phyloP scores from a whole-genome alignment of 1,284 basidiomycete species.

The Wolfiporia cocos region DNA sequence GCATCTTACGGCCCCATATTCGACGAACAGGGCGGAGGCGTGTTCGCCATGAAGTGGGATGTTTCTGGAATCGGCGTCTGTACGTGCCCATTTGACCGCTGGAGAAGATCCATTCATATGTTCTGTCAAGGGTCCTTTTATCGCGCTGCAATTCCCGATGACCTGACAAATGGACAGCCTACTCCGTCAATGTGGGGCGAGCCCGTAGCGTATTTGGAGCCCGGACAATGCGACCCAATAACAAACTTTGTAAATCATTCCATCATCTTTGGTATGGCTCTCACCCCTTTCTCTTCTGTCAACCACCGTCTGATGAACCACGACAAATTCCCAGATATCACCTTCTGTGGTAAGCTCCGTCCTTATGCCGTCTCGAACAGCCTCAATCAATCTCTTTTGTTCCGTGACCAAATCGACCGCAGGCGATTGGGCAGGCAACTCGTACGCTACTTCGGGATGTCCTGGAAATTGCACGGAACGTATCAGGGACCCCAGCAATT shows the following conservation, averaged over 20 bases:
- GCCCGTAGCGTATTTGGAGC: slow-evolving; percentile 55
- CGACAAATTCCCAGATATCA: slow-evolving; percentile 50
- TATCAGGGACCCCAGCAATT: slow-evolving; percentile 64
- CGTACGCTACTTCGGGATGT: slow-evolving; percentile 65
- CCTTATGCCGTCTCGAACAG: background rate
- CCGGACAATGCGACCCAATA: slow-evolving; percentile 52
- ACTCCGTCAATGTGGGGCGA: slow-evolving; percentile 55
- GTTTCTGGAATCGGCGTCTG: slow-evolving; percentile 66
- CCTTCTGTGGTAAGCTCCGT: slow-evolving; percentile 58
- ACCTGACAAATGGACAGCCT: slow-evolving; percentile 51
- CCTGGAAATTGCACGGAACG: slow-evolving; percentile 65
- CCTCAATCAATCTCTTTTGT: slow-evolving; percentile 1
- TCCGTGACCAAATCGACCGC: too few species aligned
- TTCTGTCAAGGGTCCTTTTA: slow-evolving; percentile 61
- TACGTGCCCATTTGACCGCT: slow-evolving; percentile 29
- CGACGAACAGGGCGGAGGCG: slow-evolving; percentile 67
- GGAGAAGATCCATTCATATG: background rate
- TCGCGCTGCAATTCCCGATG: slow-evolving; percentile 61
- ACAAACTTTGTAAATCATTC: slow-evolving; percentile 57
- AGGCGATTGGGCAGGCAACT: slow-evolving; percentile 82
- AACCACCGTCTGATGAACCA: slow-evolving; percentile 9
- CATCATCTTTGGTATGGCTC: slow-evolving; percentile 48
- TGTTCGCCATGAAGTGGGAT: slow-evolving; percentile 78
- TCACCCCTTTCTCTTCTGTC: slow-evolving; percentile 6
- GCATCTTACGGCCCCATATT: slow-evolving; percentile 71